Evolutionary conservation across 441 rosid genomes (phyloP).

Genomic region (Bruguiera hainesii): DNA sequence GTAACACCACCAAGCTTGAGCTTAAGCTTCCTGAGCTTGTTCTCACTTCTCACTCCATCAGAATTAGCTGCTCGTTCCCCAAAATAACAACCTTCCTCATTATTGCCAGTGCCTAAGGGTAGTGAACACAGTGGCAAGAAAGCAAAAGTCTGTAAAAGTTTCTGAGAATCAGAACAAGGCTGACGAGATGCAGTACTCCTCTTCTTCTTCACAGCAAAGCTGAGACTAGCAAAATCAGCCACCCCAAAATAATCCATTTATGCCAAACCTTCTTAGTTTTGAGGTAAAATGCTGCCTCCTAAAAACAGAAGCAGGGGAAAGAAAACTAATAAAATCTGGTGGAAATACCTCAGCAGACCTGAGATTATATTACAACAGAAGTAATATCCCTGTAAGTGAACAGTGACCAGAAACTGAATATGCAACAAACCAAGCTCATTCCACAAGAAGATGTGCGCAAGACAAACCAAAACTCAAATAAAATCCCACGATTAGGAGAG

Average conservation of each 20-base stretch:
- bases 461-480: no score
- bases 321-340: slow-evolving; percentile 5
- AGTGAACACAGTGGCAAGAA: slow-evolving; percentile 33
- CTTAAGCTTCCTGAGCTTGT: slow-evolving; percentile 57
- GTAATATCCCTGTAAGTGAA: not conserved
- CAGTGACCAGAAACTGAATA: slow-evolving; percentile 6
- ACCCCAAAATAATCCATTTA: slow-evolving; percentile 46
- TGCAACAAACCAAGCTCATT: not conserved
- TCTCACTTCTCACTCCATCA: slow-evolving; percentile 41
- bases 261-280: not conserved
- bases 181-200: slow-evolving; percentile 53
- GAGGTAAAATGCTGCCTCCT: slow-evolving; percentile 3
- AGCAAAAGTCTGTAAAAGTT: slow-evolving; percentile 21
- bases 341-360: slow-evolving; percentile 16
- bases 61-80: slow-evolving; percentile 25
- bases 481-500: no score
- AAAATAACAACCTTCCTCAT: slow-evolving; percentile 23
- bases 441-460: no score
- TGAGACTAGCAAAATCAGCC: slow-evolving; percentile 30
- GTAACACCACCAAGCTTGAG: slow-evolving; percentile 79
- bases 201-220: slow-evolving; percentile 46
- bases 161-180: slow-evolving; percentile 37
- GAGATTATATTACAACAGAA: slow-evolving; percentile 6
- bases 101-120: slow-evolving; percentile 23
- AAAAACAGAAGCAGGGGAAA: slow-evolving; percentile 1